phyloP scores from a whole-genome alignment of 768 basidiomycete genomes.

The Tricholoma bakamatsutake region DNA sequence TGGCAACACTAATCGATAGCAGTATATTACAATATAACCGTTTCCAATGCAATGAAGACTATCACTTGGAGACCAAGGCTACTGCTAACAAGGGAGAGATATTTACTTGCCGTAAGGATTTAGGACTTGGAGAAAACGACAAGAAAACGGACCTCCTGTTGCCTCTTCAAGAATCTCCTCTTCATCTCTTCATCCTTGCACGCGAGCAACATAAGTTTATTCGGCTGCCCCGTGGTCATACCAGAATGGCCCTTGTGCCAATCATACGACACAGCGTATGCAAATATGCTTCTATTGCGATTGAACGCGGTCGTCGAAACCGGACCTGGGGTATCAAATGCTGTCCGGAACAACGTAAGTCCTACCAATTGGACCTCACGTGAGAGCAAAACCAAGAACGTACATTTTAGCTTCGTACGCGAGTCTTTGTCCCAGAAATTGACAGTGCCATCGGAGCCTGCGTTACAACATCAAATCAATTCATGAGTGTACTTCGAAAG shows the following conservation, averaged over 20 bases:
- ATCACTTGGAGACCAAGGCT: neutral
- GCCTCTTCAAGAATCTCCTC: conserved; percentile 45
- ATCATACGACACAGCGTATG: conserved; percentile 89
- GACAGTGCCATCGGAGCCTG: conserved; percentile 79
- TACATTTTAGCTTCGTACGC: conserved; percentile 87
- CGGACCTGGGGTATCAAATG: conserved; percentile 74
- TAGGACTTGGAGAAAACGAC: neutral
- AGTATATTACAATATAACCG: neutral
- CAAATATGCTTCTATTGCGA: conserved; percentile 82
- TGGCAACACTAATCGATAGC: no score
- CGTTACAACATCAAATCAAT: neutral
- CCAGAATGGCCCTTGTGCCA: conserved; percentile 92
- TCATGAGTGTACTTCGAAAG: conserved; percentile 10
- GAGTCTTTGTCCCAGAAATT: conserved; percentile 96
- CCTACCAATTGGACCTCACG: neutral
- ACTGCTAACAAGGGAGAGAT: neutral
- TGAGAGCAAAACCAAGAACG: conserved; percentile 24
- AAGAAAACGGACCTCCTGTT: conserved; percentile 7
- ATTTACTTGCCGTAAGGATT: neutral
- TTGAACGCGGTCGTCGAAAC: conserved; percentile 83
- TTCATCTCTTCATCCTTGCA: conserved; percentile 86
- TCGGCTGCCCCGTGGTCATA: conserved; percentile 65
- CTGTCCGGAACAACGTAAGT: conserved; percentile 25
- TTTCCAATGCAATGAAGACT: neutral
- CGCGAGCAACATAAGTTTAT: conserved; percentile 80